Conservation (phyloP, 176 grass and related monocot genomes). For the Phragmites australis region DNA sequence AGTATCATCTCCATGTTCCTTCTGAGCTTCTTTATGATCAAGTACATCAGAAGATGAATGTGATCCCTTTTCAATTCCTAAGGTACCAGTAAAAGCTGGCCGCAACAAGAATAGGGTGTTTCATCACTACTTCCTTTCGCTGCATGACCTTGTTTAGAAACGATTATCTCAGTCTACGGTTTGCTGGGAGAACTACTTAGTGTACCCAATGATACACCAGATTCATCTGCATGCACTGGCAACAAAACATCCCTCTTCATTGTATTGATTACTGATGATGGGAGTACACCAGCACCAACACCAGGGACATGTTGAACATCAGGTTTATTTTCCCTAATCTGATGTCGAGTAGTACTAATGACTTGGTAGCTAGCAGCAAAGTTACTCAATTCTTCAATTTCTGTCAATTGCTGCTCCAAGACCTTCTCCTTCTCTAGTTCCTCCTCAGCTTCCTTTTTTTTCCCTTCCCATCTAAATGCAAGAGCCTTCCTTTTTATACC, state of each 20-base stretch:
- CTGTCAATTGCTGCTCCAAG: slow-evolving; percentile 70
- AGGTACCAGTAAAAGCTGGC: slow-evolving; percentile 24
- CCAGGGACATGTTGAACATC: slow-evolving; percentile 10
- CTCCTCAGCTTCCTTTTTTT: slow-evolving; percentile 62
- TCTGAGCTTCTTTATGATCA: slow-evolving; percentile 22
- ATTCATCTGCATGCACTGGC: slow-evolving; percentile 1
- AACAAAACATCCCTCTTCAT: background rate
- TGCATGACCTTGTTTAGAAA: background rate
- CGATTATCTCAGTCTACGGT: background rate
- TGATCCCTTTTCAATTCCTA: slow-evolving; percentile 31
- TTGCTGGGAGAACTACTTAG: slow-evolving; percentile 7
- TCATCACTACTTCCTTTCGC: background rate
- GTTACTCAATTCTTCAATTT: slow-evolving; percentile 51
- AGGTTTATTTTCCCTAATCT: slow-evolving; percentile 21
- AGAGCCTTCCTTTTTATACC: slow-evolving; percentile 81
- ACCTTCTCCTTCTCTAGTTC: slow-evolving; percentile 76
- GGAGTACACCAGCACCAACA: background rate
- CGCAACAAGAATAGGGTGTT: background rate
- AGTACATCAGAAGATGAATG: slow-evolving; percentile 30
- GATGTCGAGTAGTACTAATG: slow-evolving; percentile 12
- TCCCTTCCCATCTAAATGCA: slow-evolving; percentile 73
- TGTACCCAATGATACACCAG: background rate
- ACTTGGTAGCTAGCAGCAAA: slow-evolving; percentile 30
- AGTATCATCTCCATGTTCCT: slow-evolving; percentile 40
- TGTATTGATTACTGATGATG: background rate